Conservation (phyloP, 2,329 filamentous ascomycete species). For the Pseudogymnoascus verrucosus region DNA sequence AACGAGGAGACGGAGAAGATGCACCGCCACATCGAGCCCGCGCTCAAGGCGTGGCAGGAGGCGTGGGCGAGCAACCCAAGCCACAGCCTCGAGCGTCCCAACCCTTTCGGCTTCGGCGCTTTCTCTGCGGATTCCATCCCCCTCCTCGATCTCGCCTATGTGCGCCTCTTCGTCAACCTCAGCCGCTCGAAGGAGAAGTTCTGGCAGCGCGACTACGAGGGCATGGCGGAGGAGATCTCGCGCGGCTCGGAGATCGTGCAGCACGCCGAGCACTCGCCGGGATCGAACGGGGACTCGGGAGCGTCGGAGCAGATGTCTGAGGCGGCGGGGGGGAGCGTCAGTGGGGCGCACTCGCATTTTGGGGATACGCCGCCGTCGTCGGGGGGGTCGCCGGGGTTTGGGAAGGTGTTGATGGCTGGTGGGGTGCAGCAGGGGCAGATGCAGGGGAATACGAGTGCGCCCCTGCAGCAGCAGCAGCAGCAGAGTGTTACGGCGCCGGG, state of each 20-base stretch:
- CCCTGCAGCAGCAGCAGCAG: neutral
- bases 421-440: conserved; percentile 19
- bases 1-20: conserved; percentile 89
- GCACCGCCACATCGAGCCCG: conserved; percentile 91
- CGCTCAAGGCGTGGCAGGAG: conserved; percentile 86
- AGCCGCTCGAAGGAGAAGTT: conserved; percentile 86
- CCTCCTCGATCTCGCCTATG: conserved; percentile 82
- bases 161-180: conserved; percentile 88
- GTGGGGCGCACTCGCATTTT: conserved; percentile 30
- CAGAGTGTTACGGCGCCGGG: conserved; percentile 20
- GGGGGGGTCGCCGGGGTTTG: conserved; percentile 37
- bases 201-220: conserved; percentile 89
- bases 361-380: conserved; percentile 46
- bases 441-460: neutral
- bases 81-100: conserved; percentile 76
- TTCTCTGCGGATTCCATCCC: conserved; percentile 87
- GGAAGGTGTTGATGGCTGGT: conserved; percentile 11
- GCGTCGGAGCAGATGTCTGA: conserved; percentile 32
- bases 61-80: conserved; percentile 84
- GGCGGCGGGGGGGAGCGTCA: conserved; percentile 30
- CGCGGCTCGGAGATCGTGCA: conserved; percentile 68
- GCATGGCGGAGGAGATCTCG: conserved; percentile 80
- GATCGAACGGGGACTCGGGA: conserved; percentile 32
- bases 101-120: conserved; percentile 72
- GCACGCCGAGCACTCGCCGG: conserved; percentile 57